A percentile compares a stretch with the other conserved stretches of the same genome.
These are phyloP conservation scores for Phialophora chinensis DNA, from an alignment of 2,329 filamentous ascomycete species.

Conservation along the genomic window DNA sequence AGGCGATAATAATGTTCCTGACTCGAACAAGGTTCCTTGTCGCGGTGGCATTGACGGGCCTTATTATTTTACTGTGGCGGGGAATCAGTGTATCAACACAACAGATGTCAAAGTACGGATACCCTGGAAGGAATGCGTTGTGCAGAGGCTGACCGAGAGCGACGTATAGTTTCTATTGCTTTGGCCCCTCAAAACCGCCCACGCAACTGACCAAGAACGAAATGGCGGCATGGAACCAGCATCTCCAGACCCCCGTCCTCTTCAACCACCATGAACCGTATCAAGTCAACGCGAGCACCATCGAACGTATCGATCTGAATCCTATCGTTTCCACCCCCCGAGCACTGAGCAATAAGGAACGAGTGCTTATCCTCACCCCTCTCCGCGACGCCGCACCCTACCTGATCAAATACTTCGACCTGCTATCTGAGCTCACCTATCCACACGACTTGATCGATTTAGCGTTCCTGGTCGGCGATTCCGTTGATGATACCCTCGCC, in stretches of 20 bases:
- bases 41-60: conserved; percentile 70
- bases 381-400: conserved; percentile 85
- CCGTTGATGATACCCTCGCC: conserved; percentile 87
- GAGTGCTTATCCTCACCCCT: conserved; percentile 88
- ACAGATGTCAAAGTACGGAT: conserved; percentile 83
- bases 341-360: conserved; percentile 80
- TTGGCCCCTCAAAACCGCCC: conserved; percentile 91
- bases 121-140: background rate
- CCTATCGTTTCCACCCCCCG: conserved; percentile 78
- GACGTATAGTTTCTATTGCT: conserved; percentile 84
- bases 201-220: conserved; percentile 95
- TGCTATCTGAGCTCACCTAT: conserved; percentile 87
- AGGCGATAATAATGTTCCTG: conserved; percentile 72
- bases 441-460: conserved; percentile 95
- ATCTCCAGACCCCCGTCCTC: conserved; percentile 88
- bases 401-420: conserved; percentile 89
- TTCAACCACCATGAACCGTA: conserved; percentile 95
- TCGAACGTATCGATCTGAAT: conserved; percentile 84
- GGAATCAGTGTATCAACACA: conserved; percentile 78
- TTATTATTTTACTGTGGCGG: conserved; percentile 85
- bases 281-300: conserved; percentile 79
- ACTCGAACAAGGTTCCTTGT: conserved; percentile 80
- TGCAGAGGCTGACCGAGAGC: conserved; percentile 19
- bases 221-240: conserved; percentile 84
- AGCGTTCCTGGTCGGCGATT: conserved; percentile 92